These are phyloP conservation scores for Terfezia boudieri DNA, from an alignment of 495 filamentous ascomycete genomes.

Conservation along the genomic window DNA sequence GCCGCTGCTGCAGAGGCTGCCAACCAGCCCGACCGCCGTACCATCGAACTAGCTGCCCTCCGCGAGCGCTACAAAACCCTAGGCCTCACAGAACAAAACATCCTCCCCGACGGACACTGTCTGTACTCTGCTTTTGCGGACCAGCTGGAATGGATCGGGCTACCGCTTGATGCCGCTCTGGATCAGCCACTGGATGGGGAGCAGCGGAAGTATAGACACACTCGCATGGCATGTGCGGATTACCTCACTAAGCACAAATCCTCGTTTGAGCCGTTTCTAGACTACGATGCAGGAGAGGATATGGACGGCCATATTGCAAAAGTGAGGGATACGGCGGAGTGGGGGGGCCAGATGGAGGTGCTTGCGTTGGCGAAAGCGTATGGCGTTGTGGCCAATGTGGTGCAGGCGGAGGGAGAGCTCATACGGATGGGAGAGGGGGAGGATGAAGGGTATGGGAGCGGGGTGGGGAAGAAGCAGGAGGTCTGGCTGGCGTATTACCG, in stretches of 20 bases:
- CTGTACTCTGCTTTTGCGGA: slow-evolving; percentile 85
- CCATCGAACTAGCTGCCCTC: slow-evolving; percentile 49
- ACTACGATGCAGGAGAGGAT: slow-evolving; percentile 27
- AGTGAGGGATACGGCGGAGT: slow-evolving; percentile 78
- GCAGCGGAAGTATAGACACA: slow-evolving; percentile 23
- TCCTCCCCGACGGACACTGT: slow-evolving; percentile 83
- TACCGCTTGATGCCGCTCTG: background rate
- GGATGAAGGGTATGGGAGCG: slow-evolving; percentile 8
- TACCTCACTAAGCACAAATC: slow-evolving; percentile 31
- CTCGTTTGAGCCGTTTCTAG: slow-evolving; percentile 44
- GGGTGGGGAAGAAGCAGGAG: slow-evolving; percentile 22
- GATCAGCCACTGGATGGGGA: slow-evolving; percentile 22
- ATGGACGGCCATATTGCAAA: slow-evolving; percentile 49
- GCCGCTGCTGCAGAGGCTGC: slow-evolving; percentile 55
- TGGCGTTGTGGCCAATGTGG: slow-evolving; percentile 56
- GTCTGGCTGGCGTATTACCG: slow-evolving; percentile 92
- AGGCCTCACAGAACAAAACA: slow-evolving; percentile 48
- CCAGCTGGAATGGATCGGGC: slow-evolving; percentile 32
- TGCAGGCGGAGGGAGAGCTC: slow-evolving; percentile 56
- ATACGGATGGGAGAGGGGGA: slow-evolving; percentile 39
- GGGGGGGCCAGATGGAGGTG: slow-evolving; percentile 86
- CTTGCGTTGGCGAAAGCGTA: slow-evolving; percentile 66
- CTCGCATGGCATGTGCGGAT: slow-evolving; percentile 25
- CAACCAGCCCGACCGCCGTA: slow-evolving; percentile 48
- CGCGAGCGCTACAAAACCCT: slow-evolving; percentile 35